Evolutionary conservation across 108 stramenopile genomes (phyloP).

Genomic region (Licmophora abbreviata): DNA sequence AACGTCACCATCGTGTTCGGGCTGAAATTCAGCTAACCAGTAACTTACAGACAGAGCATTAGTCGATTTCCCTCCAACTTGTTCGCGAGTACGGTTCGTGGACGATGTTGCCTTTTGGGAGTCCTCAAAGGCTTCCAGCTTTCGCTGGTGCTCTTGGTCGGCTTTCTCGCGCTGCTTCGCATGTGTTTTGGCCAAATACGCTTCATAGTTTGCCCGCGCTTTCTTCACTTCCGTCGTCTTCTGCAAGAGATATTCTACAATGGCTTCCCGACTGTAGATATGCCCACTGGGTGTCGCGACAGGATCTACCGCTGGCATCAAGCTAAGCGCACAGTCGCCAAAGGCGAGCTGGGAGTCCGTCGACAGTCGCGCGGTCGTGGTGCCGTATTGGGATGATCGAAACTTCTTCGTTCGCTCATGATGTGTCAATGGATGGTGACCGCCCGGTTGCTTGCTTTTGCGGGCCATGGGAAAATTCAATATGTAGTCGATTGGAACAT

Average conservation of each 20-base stretch:
- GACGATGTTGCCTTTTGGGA: too few relatives aligned
- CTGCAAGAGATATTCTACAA: slow-evolving; percentile 66
- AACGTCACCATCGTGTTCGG: slow-evolving; percentile 20
- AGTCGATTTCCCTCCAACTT: slow-evolving; percentile 19
- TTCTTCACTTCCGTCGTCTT: slow-evolving; percentile 56
- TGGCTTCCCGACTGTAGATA: slow-evolving; percentile 62
- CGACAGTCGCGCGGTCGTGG: slow-evolving; percentile 53
- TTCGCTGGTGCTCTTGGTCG: slow-evolving; percentile 35
- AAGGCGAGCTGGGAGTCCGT: slow-evolving; percentile 67
- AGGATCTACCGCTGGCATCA: slow-evolving; percentile 29
- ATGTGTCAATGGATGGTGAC: slow-evolving; percentile 71
- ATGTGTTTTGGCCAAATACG: slow-evolving; percentile 13
- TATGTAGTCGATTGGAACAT: too few relatives aligned
- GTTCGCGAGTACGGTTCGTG: too few relatives aligned
- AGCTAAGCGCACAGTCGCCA: slow-evolving; percentile 72
- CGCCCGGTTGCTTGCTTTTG: slow-evolving; percentile 76
- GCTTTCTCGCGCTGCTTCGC: slow-evolving; percentile 19
- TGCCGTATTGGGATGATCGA: slow-evolving; percentile 55
- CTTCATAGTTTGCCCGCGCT: slow-evolving; percentile 30
- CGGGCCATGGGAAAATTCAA: too few relatives aligned
- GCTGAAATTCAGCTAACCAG: slow-evolving; percentile 80
- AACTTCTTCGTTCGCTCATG: slow-evolving; percentile 59
- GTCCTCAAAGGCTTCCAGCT: slow-evolving; percentile 22
- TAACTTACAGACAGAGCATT: slow-evolving; percentile 50
- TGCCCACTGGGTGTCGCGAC: slow-evolving; percentile 50